Evolutionary conservation across 2,329 filamentous ascomycete genomes (phyloP).

Genomic region (Teratosphaeria gauchensis): DNA sequence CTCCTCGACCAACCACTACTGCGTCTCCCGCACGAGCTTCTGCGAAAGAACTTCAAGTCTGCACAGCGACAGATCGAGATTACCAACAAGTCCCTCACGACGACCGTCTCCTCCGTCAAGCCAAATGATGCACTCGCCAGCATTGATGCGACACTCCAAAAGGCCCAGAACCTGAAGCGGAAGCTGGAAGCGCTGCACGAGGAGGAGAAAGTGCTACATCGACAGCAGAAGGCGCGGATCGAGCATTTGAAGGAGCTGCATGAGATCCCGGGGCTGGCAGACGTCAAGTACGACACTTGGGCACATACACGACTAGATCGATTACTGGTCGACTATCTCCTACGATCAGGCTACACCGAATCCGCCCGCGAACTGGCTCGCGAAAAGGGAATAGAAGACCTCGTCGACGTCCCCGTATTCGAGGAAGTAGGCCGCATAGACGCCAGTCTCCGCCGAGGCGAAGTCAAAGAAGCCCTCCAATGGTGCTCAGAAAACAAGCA

Average conservation of each 20-base stretch:
- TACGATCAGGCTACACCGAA: slow-evolving; percentile 71
- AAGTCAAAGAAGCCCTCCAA: slow-evolving; percentile 66
- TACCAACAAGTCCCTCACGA: slow-evolving; percentile 54
- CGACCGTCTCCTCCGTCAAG: slow-evolving; percentile 38
- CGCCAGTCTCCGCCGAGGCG: slow-evolving; percentile 56
- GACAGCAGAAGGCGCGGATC: slow-evolving; percentile 65
- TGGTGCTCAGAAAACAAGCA: slow-evolving; percentile 96
- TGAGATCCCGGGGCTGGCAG: slow-evolving; percentile 62
- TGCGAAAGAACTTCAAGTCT: slow-evolving; percentile 87
- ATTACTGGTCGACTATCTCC: slow-evolving; percentile 82
- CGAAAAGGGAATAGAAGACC: slow-evolving; percentile 64
- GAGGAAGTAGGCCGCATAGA: slow-evolving; percentile 70
- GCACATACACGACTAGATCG: slow-evolving; percentile 71
- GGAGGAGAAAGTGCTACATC: slow-evolving; percentile 69
- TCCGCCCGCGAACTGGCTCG: slow-evolving; percentile 66
- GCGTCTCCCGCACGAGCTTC: slow-evolving; percentile 82
- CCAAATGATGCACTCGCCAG: slow-evolving; percentile 66
- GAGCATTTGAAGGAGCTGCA: slow-evolving; percentile 74
- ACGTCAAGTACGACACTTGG: slow-evolving; percentile 92
- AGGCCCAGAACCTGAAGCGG: slow-evolving; percentile 78
- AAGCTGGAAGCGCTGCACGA: slow-evolving; percentile 70
- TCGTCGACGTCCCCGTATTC: slow-evolving; percentile 87
- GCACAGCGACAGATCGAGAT: slow-evolving; percentile 69
- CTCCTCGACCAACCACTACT: slow-evolving; percentile 87
- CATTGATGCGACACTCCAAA: slow-evolving; percentile 74